Conservation (phyloP, 371 early-diverging fungal genomes). For the Syncephalastrum sp. region DNA sequence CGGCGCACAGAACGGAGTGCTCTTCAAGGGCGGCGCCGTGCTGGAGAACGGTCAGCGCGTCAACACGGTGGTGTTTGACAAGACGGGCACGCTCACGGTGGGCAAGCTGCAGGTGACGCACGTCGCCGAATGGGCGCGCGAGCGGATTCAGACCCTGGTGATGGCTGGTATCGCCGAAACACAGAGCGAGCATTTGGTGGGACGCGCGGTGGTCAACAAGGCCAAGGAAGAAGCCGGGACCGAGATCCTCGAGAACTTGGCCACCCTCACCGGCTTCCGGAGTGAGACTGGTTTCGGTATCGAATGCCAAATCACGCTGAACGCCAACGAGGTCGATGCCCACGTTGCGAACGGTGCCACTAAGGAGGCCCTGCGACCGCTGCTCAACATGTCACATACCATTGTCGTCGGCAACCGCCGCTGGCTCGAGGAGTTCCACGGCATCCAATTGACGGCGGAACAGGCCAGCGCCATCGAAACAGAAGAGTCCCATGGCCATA, state of each 20-base stretch:
- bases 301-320: slow-evolving; percentile 50
- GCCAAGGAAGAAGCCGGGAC: slow-evolving; percentile 47
- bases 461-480: slow-evolving; percentile 23
- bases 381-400: slow-evolving; percentile 11
- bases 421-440: slow-evolving; percentile 57
- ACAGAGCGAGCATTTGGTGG: slow-evolving; percentile 87
- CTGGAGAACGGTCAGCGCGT: slow-evolving; percentile 82
- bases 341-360: neutral
- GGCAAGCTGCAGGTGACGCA: slow-evolving; percentile 80
- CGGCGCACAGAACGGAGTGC: slow-evolving; percentile 87
- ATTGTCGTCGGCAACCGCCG: slow-evolving; percentile 76
- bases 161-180: slow-evolving; percentile 75
- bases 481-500: slow-evolving; percentile 66
- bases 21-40: slow-evolving; percentile 85
- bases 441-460: slow-evolving; percentile 27
- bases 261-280: slow-evolving; percentile 56
- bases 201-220: slow-evolving; percentile 70
- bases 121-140: slow-evolving; percentile 20
- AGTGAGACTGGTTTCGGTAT: slow-evolving; percentile 82
- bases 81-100: slow-evolving; percentile 93
- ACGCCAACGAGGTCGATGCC: slow-evolving; percentile 4
- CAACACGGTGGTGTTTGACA: slow-evolving; percentile 92
- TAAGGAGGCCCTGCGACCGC: neutral
- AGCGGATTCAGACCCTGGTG: slow-evolving; percentile 22
- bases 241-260: slow-evolving; percentile 34